Percentiles rank a stretch among this genome's conserved stretches.
Evolutionary conservation across 2,329 filamentous ascomycete species (phyloP).

Genomic region (Ustulina deusta): DNA sequence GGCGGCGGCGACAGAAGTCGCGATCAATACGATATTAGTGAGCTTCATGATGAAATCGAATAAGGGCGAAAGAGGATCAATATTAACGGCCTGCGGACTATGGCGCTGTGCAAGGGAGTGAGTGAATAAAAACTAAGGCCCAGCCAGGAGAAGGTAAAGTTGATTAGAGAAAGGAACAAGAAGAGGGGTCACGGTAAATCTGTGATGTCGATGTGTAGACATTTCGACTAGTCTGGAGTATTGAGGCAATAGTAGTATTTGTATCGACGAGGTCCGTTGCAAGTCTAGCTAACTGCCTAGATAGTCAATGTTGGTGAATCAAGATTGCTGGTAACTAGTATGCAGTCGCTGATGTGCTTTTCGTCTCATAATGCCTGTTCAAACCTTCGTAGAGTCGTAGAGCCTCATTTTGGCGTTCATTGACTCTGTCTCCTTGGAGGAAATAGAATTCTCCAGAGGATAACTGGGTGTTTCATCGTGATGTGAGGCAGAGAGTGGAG

Average conservation of each 20-base stretch:
- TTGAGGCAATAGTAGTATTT: constrained; percentile 9
- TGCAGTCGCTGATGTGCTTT: not conserved
- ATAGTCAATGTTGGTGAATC: not conserved
- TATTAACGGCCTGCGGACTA: not conserved
- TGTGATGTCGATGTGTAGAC: constrained; percentile 4
- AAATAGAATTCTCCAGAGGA: constrained; percentile 20
- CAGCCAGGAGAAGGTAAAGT: constrained; percentile 21
- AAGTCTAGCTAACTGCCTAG: not conserved
- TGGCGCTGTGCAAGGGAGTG: not conserved
- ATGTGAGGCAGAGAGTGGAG: constrained; percentile 25
- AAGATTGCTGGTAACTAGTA: not conserved
- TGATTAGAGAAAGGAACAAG: not conserved
- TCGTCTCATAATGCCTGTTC: constrained; percentile 24
- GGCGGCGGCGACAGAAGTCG: constrained; percentile 38
- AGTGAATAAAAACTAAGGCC: constrained; percentile 10
- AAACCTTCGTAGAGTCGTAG: not conserved
- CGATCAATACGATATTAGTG: constrained; percentile 41
- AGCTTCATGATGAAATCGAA: constrained; percentile 41
- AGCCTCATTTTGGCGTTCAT: not conserved
- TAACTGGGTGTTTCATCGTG: constrained; percentile 14
- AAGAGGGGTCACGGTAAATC: not conserved
- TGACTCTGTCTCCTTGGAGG: constrained; percentile 11
- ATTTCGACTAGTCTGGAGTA: not conserved
- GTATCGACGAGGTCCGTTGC: not conserved
- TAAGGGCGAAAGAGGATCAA: not conserved